Base-by-base conservation (phyloP, 345 rosid species). In the Aquilaria sinensis region DNA sequence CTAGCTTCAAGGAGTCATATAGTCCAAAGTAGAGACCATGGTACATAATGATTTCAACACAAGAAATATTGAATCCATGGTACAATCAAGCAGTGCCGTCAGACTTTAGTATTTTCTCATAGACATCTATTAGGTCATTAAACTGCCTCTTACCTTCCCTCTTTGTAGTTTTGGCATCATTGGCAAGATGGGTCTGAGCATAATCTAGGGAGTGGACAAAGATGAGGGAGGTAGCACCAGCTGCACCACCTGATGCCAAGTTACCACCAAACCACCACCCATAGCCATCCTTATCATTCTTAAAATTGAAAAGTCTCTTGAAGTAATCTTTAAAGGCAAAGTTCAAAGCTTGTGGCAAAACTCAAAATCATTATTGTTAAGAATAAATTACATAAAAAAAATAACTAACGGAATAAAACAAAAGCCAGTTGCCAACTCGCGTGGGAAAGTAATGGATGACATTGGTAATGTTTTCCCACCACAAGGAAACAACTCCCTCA, bases 211-310 rank as follows among this genome's bases (percentile, higher is more conserved):
- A 85, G 73, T 88, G 85, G 2, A 88, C 96, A 54, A 88, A 85
- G 12, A 88, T 76, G 31, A 81, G 84, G 64, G 96, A 88, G 31
- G 92, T 74, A 6, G 96, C 96, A 71, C 96, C 96, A 70, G 96
- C 96, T 46, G 83, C 85, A 62, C 96, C 96, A 52, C 96, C 96
- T 34, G 96, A 88, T 2, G 75, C 95, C 75, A 87, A 73, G 73
- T 87, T 87, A 34, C 95, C 95, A 13, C 85, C 95, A 74, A 87
- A 87, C 95, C 95, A 87, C 43, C 79, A 85, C 95, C 95, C 85
- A 66, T 87, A 87, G 57, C 90, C 91, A 70, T 83, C 86, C 57
- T 61, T 85, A 72, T 87, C 95, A 70, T 87, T 87, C 91, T 83
- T 87, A 85, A 87, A 85, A 81, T 87, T 87, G 56, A 87, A 87